These are phyloP conservation scores for Mychonastes homosphaera DNA, from an alignment of 139 green algal species.

Conservation along the genomic window DNA sequence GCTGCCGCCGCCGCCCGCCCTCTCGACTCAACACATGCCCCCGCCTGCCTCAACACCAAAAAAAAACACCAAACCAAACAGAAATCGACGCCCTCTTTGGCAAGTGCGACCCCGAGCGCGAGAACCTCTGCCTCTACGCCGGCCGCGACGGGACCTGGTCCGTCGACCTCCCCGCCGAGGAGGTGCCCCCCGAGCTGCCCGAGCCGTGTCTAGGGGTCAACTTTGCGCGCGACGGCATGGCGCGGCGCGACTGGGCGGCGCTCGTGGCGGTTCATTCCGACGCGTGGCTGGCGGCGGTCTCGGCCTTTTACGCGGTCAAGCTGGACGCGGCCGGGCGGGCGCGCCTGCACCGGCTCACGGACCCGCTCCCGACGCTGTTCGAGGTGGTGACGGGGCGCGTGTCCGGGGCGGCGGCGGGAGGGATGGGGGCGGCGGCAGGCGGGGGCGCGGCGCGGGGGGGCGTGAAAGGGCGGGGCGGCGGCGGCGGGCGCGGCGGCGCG, in stretches of 20 bases:
- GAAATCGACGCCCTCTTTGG: slow-evolving; percentile 68
- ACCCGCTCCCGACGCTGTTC: slow-evolving; percentile 47
- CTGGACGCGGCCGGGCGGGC: slow-evolving; percentile 64
- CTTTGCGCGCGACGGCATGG: slow-evolving; percentile 92
- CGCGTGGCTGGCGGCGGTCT: slow-evolving; percentile 87
- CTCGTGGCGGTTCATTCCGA: slow-evolving; percentile 95
- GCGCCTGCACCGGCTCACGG: slow-evolving; percentile 45
- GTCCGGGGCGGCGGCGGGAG: background rate
- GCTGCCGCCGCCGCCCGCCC: background rate
- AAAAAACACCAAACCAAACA: slow-evolving; percentile 14
- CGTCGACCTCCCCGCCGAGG: slow-evolving; percentile 87
- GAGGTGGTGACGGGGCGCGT: slow-evolving; percentile 37
- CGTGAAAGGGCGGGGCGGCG: slow-evolving; percentile 3
- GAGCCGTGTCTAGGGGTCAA: slow-evolving; percentile 97
- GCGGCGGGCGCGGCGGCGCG: slow-evolving; percentile 1
- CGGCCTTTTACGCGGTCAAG: slow-evolving; percentile 92
- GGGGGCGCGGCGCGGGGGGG: background rate
- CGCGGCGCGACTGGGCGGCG: slow-evolving; percentile 77
- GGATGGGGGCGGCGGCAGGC: slow-evolving; percentile 5
- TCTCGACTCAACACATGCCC: background rate
- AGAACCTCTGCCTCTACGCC: slow-evolving; percentile 98
- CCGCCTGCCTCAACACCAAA: too few species aligned
- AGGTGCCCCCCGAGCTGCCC: slow-evolving; percentile 94
- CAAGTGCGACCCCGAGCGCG: slow-evolving; percentile 70
- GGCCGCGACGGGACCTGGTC: slow-evolving; percentile 71